Evolutionary conservation across 108 stramenopile genomes (phyloP).

Genomic region (Nannochloropsis gaditana): DNA sequence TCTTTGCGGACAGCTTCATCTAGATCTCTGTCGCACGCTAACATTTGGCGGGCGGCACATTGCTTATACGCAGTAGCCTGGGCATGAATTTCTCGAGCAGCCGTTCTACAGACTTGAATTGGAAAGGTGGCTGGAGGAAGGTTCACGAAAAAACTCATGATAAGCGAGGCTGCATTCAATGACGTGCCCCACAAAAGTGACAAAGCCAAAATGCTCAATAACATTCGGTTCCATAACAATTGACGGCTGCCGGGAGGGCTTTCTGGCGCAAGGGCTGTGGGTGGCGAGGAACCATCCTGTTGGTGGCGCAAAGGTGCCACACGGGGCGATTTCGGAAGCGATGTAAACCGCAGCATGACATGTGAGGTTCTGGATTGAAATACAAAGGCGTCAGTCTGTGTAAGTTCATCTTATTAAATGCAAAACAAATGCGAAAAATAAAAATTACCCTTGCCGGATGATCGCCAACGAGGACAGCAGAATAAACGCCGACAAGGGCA

Average conservation of each 20-base stretch:
- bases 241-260: not conserved
- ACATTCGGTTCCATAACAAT: not conserved
- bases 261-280: not conserved
- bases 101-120: not conserved
- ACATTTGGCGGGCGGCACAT: conserved; percentile 6
- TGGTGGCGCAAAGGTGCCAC: not conserved
- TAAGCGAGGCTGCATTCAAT: not conserved
- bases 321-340: not conserved
- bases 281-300: not conserved
- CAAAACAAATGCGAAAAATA: too few relatives aligned
- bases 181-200: not conserved
- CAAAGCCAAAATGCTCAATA: not conserved
- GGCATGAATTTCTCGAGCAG: not conserved
- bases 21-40: not conserved
- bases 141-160: not conserved
- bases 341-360: not conserved
- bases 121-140: not conserved
- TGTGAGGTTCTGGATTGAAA: too few relatives aligned
- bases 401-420: too few relatives aligned
- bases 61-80: not conserved
- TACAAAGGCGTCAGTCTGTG: too few relatives aligned
- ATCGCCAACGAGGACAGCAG: too few relatives aligned
- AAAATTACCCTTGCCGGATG: too few relatives aligned
- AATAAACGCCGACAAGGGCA: too few relatives aligned
- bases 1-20: not conserved